Base-by-base conservation (phyloP, 148 eudicot species). In the Silene uniflora region DNA sequence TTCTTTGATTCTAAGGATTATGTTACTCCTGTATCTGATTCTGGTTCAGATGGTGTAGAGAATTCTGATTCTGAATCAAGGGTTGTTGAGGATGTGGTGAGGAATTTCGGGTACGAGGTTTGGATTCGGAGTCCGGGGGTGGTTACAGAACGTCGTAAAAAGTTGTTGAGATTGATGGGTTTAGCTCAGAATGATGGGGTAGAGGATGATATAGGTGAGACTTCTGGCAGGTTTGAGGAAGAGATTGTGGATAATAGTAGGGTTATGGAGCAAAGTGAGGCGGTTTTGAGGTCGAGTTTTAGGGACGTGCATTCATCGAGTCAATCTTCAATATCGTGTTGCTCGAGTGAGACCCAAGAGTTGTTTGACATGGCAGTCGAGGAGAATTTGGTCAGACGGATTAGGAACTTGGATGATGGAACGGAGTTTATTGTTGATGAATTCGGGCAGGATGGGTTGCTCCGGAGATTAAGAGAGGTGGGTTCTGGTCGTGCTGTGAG, bases 1-100 rank as follows among this genome's bases (percentile, higher is more conserved):
- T 94, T 87, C 77, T 92, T 84, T 79, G 98, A 94, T 76, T 68
- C 91, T 6, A 78, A 82, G 65, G 93, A 86, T 11, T 96, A 85
- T 73, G 77, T 85, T 49, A 66, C 86, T 76, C 87, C 91, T 62
- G 82, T 85, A 21, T 91, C 93, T 42, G 95, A 88, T 84, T 80
- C 76, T 10, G 83, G 83, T 87, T 77, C 86, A 10, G 89, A 84
- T 47, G 76, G 83, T 69, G 84, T 17, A 77, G 85, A 46, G 69
- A 76, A 89, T 25, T 79, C 68, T 69, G 85, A 82, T 79, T 76
- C 78, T 21, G 84, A 84, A 71, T 72, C 87, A 27, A 77, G 67
- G 80, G n/a, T 72, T 76, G 77, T 44, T 54, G 70, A 78, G 61
- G 66, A 52, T 81, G 77, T 69, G 58, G 52, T 67, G 47, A 62